Base-by-base conservation (phyloP, 1,139 yeast genomes). In the Keqinozyma sinolaborantium region DNA sequence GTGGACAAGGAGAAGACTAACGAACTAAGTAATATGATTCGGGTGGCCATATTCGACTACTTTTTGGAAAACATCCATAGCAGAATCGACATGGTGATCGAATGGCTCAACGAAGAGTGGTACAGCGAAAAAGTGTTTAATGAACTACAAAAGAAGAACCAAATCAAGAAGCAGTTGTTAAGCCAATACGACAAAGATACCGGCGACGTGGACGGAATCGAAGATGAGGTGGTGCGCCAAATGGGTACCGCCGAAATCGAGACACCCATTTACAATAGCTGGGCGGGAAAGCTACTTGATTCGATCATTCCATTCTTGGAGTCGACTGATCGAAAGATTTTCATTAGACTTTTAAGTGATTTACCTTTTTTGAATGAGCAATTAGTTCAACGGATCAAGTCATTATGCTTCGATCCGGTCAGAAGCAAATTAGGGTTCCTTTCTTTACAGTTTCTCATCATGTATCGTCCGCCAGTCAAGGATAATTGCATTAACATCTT, bases 91-190 rank as follows among this genome's bases (percentile, higher is more conserved):
- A 61, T 83, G 24, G 78, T 86, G n/a, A 78, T 90, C 24, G 88
- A 84, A 40, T 94, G 99, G 99, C 64, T 94, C 33, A 90, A 85
- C 48, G 98, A 92, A 56, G 98, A 94, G 56, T 94, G 97, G 95
- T 90, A 79, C 54, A 73, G 79, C 28, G 95, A 83, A 42, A 61
- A 60, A 40, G 77, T 75, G 2, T 60, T 58, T 33, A 59, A 60
- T 39, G 70, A 65, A 37, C 32, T 40, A 16, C 38, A 26, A 21
- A 16, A 25, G 16, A 46, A 41, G 20, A 40, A 33, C 19, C 35
- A 29, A 52, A 53, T 30, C 39, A 45, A 28, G 45, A 46, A 16
- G 34, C 46, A 30, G 36, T 45, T 31, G 38, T 38, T 25, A 2
- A 33, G 47, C 14, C 40, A 44, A 21, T 45, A 49, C 33, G 53